Evolutionary conservation across 805 yeast genomes (phyloP).

Genomic region (Wickerhamomyces hampshirensis): DNA sequence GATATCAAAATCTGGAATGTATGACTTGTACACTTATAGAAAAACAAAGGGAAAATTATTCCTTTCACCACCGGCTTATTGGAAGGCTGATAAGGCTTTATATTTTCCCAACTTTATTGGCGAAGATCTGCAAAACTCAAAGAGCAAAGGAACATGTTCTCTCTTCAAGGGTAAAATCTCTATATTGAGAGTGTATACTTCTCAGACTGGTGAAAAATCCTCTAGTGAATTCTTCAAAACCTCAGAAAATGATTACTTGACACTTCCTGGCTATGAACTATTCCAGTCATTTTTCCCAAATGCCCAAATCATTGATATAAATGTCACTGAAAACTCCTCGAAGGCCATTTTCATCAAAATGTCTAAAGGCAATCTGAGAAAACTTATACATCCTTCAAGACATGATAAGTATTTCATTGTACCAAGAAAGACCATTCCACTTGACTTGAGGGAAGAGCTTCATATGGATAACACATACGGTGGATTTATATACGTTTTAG

Average conservation of each 20-base stretch:
- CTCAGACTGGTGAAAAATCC: slow-evolving; percentile 67
- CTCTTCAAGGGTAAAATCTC: slow-evolving; percentile 47
- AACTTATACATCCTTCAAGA: slow-evolving; percentile 41
- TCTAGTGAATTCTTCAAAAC: slow-evolving; percentile 54
- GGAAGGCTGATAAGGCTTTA: slow-evolving; percentile 63
- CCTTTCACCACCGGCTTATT: slow-evolving; percentile 74
- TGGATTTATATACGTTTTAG: slow-evolving; percentile 81
- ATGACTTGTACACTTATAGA: slow-evolving; percentile 56
- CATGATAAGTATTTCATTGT: slow-evolving; percentile 59
- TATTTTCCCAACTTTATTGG: slow-evolving; percentile 81
- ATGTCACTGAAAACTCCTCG: slow-evolving; percentile 66
- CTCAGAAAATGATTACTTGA: slow-evolving; percentile 37
- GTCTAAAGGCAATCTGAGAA: slow-evolving; percentile 41
- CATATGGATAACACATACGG: slow-evolving; percentile 70
- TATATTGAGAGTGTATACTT: slow-evolving; percentile 61
- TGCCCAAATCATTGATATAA: slow-evolving; percentile 71
- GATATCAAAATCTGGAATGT: slow-evolving; percentile 63
- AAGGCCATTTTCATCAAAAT: slow-evolving; percentile 61
- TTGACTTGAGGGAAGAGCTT: slow-evolving; percentile 52
- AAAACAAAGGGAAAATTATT: slow-evolving; percentile 84
- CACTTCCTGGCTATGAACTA: slow-evolving; percentile 34
- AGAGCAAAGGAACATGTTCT: slow-evolving; percentile 28
- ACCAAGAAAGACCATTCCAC: slow-evolving; percentile 53
- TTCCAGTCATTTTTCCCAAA: slow-evolving; percentile 41
- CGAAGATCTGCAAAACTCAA: slow-evolving; percentile 38